Conservation (phyloP, 306 rosid species). For the Cyamopsis tetragonoloba region DNA sequence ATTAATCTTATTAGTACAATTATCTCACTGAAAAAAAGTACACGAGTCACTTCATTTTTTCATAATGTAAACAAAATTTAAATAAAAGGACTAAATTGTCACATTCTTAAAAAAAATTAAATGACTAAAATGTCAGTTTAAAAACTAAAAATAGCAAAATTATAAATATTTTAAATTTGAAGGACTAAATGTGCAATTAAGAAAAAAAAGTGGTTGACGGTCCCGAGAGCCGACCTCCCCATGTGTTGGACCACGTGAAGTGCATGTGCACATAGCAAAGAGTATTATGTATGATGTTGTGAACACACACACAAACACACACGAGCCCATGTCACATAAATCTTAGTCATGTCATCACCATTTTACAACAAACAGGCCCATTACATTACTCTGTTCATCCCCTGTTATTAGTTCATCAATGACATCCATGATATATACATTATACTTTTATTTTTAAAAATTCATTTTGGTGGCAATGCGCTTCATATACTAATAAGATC, state of each 20-base stretch:
- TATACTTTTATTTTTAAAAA: background rate
- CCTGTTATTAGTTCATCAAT: background rate
- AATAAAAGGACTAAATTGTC: too few relatives aligned
- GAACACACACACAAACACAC: slow-evolving; percentile 33
- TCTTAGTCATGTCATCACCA: slow-evolving; percentile 29
- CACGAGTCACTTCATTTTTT: too few relatives aligned
- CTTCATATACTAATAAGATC: background rate
- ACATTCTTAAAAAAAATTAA: too few relatives aligned
- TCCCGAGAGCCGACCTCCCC: slow-evolving; percentile 57
- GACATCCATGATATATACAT: background rate
- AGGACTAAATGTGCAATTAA: too few relatives aligned
- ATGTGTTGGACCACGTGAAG: slow-evolving; percentile 69
- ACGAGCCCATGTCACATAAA: slow-evolving; percentile 48
- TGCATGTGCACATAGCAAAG: slow-evolving; percentile 45
- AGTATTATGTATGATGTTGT: slow-evolving; percentile 27
- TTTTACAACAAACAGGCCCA: slow-evolving; percentile 28
- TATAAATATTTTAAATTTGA: too few relatives aligned
- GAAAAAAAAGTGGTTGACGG: background rate
- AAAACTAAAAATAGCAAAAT: too few relatives aligned
- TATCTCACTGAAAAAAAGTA: too few relatives aligned
- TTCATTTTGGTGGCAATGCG: slow-evolving; percentile 2
- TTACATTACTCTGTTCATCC: background rate
- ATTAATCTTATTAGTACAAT: too few relatives aligned
- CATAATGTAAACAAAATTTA: too few relatives aligned
- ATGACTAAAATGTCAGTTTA: too few relatives aligned